These are phyloP conservation scores for Lactarius indigo DNA, from an alignment of 768 basidiomycete species.

Conservation along the genomic window DNA sequence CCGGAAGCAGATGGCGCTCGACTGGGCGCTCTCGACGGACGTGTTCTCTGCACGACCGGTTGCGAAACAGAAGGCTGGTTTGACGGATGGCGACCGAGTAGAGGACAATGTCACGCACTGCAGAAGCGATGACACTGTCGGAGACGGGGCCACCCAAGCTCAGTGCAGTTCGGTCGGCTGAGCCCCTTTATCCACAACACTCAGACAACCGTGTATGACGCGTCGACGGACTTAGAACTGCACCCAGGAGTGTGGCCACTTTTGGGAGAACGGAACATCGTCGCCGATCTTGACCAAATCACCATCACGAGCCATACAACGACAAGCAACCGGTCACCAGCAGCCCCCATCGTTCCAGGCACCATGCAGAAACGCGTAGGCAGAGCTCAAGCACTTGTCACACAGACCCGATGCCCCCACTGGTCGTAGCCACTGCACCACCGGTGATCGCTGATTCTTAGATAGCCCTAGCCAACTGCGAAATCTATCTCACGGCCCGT, in stretches of 20 bases:
- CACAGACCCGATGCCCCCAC: not conserved
- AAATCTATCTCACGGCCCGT: constrained; percentile 6
- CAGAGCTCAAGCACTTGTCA: not conserved
- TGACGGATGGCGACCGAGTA: constrained; percentile 35
- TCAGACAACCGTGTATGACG: not conserved
- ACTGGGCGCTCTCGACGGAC: constrained; percentile 56
- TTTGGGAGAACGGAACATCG: constrained; percentile 64
- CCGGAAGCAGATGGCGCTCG: constrained; percentile 58
- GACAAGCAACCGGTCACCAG: constrained; percentile 7
- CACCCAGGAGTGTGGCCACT: constrained; percentile 59
- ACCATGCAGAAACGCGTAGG: not conserved
- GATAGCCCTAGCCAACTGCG: not conserved
- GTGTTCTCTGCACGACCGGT: constrained; percentile 51
- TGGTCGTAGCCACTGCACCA: not conserved
- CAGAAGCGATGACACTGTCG: constrained; percentile 45
- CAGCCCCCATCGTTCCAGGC: not conserved
- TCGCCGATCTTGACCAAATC: constrained; percentile 48
- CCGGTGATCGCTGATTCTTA: not conserved
- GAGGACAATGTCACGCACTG: constrained; percentile 58
- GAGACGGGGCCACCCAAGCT: constrained; percentile 53
- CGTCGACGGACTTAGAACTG: not conserved
- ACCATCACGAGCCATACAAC: constrained; percentile 52
- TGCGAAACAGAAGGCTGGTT: constrained; percentile 23
- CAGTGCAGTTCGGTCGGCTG: constrained; percentile 59
- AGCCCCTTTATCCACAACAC: constrained; percentile 40